A percentile compares a stretch with the other conserved stretches of the same genome.
These are phyloP conservation scores for Hirschfeldia incana DNA, from an alignment of 345 rosid genomes.

Conservation along the genomic window DNA sequence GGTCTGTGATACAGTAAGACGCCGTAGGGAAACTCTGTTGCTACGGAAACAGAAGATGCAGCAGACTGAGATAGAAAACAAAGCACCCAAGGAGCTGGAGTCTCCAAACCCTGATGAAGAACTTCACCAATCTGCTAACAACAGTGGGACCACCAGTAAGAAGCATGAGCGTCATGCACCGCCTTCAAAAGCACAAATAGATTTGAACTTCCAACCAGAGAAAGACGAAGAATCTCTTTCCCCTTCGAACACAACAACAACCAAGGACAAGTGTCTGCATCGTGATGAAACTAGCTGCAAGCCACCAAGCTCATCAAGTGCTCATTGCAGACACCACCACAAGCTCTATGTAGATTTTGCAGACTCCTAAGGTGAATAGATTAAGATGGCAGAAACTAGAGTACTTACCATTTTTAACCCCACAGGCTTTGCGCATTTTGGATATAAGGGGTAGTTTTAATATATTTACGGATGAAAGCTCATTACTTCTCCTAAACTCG, in stretches of 20 bases:
- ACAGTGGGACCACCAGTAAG: conserved; percentile 51
- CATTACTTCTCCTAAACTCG: conserved; percentile 13
- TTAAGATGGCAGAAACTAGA: conserved; percentile 11
- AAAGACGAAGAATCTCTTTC: conserved; percentile 70
- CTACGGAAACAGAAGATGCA: conserved; percentile 71
- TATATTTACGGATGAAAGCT: conserved; percentile 15
- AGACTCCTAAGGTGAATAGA: conserved; percentile 26
- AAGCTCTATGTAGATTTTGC: conserved; percentile 6
- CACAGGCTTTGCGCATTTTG: conserved; percentile 25
- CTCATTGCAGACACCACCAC: conserved; percentile 23
- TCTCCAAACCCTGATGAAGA: conserved; percentile 47
- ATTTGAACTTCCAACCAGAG: conserved; percentile 92
- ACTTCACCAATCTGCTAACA: conserved; percentile 38
- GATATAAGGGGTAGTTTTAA: conserved; percentile 12
- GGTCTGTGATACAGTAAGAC: conserved; percentile 71
- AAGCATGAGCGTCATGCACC: conserved; percentile 43
- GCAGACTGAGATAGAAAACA: conserved; percentile 61
- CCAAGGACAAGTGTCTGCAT: conserved; percentile 42
- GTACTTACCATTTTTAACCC: not conserved
- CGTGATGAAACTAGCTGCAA: conserved; percentile 45
- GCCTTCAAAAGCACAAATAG: conserved; percentile 73
- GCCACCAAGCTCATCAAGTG: conserved; percentile 43
- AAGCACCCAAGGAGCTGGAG: conserved; percentile 48
- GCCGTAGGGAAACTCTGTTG: conserved; percentile 75
- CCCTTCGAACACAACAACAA: conserved; percentile 49